Conservation (phyloP, 75 land plant genomes). For the Pinus taeda region DNA sequence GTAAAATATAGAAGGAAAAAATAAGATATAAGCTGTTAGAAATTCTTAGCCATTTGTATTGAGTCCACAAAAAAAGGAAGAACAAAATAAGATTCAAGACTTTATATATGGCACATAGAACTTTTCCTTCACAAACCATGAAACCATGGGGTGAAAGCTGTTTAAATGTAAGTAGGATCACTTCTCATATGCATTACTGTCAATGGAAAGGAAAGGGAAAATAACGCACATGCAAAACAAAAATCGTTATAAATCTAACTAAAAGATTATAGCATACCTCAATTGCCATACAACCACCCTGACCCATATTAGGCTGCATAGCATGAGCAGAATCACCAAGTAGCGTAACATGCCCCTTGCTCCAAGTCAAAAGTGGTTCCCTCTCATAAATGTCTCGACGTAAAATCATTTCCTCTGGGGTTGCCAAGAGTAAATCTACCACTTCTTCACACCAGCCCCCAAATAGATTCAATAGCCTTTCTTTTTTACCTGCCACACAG, state of each 20-base stretch:
- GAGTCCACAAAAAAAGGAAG: neutral
- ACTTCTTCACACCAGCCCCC: slow-evolving; percentile 57
- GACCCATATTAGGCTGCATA: slow-evolving; percentile 61
- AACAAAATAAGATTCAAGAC: neutral
- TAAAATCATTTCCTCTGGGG: slow-evolving; percentile 44
- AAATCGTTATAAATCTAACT: neutral
- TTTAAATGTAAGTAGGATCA: neutral
- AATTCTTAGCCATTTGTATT: neutral
- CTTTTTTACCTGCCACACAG: slow-evolving; percentile 24
- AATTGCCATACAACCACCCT: slow-evolving; percentile 63
- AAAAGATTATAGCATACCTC: slow-evolving; percentile 21
- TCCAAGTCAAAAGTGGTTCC: slow-evolving; percentile 41
- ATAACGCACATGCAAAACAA: neutral
- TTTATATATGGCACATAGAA: neutral
- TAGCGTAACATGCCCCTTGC: slow-evolving; percentile 43
- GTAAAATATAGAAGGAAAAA: neutral
- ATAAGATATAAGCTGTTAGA: neutral
- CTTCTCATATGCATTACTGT: neutral
- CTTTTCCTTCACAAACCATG: too few species aligned
- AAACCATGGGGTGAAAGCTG: neutral
- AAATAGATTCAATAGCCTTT: slow-evolving; percentile 42
- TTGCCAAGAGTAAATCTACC: slow-evolving; percentile 44
- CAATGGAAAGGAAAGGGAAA: neutral
- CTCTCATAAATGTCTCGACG: slow-evolving; percentile 55
- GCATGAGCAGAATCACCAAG: slow-evolving; percentile 60